These are phyloP conservation scores for Phanerodontia chrysosporium DNA, from an alignment of 768 basidiomycete species.

Conservation along the genomic window DNA sequence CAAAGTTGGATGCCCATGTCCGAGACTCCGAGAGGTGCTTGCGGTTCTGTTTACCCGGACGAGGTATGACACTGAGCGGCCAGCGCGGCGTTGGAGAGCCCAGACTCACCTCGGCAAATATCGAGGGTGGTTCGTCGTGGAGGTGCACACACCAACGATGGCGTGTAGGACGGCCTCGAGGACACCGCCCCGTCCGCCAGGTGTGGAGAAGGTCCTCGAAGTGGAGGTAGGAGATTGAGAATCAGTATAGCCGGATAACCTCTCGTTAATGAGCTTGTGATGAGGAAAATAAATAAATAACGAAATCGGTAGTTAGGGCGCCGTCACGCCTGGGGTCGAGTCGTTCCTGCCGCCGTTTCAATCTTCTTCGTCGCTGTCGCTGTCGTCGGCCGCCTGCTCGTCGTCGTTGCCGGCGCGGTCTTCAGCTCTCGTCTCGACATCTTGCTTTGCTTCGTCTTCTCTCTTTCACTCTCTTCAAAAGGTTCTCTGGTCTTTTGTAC, in stretches of 20 bases:
- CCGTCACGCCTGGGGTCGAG: conserved; percentile 4
- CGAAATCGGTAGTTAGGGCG: conserved; percentile 13
- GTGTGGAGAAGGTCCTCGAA: neutral
- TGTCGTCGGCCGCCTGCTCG: conserved; percentile 15
- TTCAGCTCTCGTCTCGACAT: conserved; percentile 6
- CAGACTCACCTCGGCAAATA: neutral
- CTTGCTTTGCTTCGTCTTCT: conserved; percentile 17
- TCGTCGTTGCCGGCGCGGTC: conserved; percentile 14
- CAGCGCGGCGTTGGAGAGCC: neutral
- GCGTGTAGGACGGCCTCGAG: neutral
- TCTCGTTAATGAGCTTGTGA: neutral
- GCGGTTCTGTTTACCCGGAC: neutral
- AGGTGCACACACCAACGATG: neutral
- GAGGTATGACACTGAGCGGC: neutral
- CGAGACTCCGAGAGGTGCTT: neutral
- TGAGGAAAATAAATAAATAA: conserved; percentile 9
- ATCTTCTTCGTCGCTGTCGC: conserved; percentile 18
- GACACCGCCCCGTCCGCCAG: neutral
- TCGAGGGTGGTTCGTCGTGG: neutral
- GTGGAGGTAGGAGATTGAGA: neutral
- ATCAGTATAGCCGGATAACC: neutral
- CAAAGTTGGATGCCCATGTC: neutral
- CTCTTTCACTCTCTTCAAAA: conserved; percentile 20
- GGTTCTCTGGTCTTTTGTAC: conserved; percentile 19
- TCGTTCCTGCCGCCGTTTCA: conserved; percentile 10